Base-by-base conservation (phyloP, 345 rosid genomes). In the Gossypium turneri region DNA sequence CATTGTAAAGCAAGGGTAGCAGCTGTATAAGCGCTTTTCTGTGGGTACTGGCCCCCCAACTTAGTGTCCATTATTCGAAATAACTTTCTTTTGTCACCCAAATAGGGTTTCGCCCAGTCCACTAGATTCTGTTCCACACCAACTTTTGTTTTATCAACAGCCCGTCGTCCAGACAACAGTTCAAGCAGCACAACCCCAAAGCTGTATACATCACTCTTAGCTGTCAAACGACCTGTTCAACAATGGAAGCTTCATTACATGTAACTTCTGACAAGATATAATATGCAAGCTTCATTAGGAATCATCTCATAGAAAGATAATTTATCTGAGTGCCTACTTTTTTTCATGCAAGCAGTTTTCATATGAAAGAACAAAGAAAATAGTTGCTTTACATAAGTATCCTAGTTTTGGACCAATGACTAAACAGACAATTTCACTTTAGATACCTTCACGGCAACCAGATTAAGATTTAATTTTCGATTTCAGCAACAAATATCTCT, bases 161-260 rank as follows among this genome's bases (percentile, higher is more conserved):
- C 98, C 57, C 93, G 88, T 71, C 96, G 75, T 25, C 99, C 99
- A 15, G 96, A 95, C 75, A 95, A 83, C 64, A 95, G 80, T 80
- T 95, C 99, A 9, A 95, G 89, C 73, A 95, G 80, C 75, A 95
- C 98, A 57, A 95, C 99, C 60, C 99, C 99, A 2, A 95, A 95
- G 78, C 98, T 95, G 76, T 93, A 95, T 58, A 95, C 98, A 20
- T 95, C 99, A 64, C 99, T 92, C 84, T 93, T 93, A 3, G 98
- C 87, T 12, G 99, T 88, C 71, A 95, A 86, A 52, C 99, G 91
- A 72, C 99, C 98, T 94, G 88, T 76, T 29, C 29, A 84, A 56
- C 79, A 79, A 67, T 27, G 61, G 43, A 71, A 74, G 72, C 69
- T 57, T 65, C 34, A 65, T 79, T 55, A 81, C 3, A 50, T n/a